Conservation (phyloP, 2,329 filamentous ascomycete genomes). For the Tolypocladium tropicale region DNA sequence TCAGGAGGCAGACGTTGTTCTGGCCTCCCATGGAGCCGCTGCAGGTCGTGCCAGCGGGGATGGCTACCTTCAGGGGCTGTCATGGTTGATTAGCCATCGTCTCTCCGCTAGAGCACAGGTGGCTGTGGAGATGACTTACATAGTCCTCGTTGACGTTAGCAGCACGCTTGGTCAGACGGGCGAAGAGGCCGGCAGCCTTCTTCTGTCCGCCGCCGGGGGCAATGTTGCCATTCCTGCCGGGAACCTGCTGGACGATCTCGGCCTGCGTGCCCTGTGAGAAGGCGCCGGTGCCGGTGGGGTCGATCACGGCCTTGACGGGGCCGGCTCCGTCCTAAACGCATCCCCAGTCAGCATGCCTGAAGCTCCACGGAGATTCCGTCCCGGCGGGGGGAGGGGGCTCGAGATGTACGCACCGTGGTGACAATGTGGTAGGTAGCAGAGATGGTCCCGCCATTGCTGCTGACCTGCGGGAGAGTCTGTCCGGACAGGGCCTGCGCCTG, state of each 20-base stretch:
- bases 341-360: background rate
- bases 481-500: conserved; percentile 25
- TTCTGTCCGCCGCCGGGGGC: conserved; percentile 5
- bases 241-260: conserved; percentile 21
- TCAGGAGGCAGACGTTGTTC: conserved; percentile 29
- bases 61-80: conserved; percentile 20
- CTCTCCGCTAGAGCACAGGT: background rate
- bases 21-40: conserved; percentile 21
- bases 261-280: conserved; percentile 20
- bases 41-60: conserved; percentile 28
- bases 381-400: too few species aligned
- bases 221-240: conserved; percentile 24
- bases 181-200: background rate
- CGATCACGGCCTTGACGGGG: conserved; percentile 25
- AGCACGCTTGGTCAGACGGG: conserved; percentile 15
- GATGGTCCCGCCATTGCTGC: conserved; percentile 19
- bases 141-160: conserved; percentile 17
- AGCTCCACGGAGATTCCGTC: background rate
- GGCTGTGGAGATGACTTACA: conserved; percentile 6
- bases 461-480: conserved; percentile 27
- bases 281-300: conserved; percentile 23
- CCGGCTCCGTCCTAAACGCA: conserved; percentile 23
- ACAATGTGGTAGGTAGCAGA: conserved; percentile 27
- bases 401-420: conserved; percentile 18
- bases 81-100: background rate